These are phyloP conservation scores for Termitomyces sp. DNA, from an alignment of 768 basidiomycete genomes.

Conservation along the genomic window DNA sequence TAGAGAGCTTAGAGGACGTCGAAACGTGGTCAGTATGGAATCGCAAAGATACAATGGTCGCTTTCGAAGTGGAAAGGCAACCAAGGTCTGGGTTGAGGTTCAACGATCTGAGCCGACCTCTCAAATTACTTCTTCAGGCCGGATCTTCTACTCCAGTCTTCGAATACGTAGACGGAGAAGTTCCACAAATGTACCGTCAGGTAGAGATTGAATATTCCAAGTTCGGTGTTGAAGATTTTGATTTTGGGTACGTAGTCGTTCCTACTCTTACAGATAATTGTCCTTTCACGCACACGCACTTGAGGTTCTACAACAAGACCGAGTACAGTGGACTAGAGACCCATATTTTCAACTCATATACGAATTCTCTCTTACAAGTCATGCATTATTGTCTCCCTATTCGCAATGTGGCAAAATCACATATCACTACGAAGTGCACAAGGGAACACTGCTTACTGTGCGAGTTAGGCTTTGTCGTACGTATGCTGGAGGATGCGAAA, in stretches of 20 bases:
- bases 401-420: constrained; percentile 79
- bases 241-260: constrained; percentile 71
- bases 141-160: constrained; percentile 50
- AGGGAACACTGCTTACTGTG: constrained; percentile 92
- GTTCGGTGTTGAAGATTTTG: constrained; percentile 98
- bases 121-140: constrained; percentile 24
- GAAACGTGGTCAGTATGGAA: constrained; percentile 64
- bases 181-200: constrained; percentile 80
- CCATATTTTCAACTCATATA: constrained; percentile 96
- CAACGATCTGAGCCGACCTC: background rate
- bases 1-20: constrained; percentile 74
- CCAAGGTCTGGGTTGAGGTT: constrained; percentile 35
- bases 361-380: constrained; percentile 86
- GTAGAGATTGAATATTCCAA: constrained; percentile 99
- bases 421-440: constrained; percentile 83
- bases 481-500: constrained; percentile 93
- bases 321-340: constrained; percentile 90
- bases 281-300: background rate
- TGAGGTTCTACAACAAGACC: constrained; percentile 91
- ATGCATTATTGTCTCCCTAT: constrained; percentile 82
- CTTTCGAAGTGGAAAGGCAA: constrained; percentile 79
- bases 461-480: constrained; percentile 88
- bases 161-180: constrained; percentile 49
- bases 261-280: background rate
- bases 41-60: constrained; percentile 56